Evolutionary conservation across 768 basidiomycete species (phyloP).

Genomic region (Lactarius psammicola): DNA sequence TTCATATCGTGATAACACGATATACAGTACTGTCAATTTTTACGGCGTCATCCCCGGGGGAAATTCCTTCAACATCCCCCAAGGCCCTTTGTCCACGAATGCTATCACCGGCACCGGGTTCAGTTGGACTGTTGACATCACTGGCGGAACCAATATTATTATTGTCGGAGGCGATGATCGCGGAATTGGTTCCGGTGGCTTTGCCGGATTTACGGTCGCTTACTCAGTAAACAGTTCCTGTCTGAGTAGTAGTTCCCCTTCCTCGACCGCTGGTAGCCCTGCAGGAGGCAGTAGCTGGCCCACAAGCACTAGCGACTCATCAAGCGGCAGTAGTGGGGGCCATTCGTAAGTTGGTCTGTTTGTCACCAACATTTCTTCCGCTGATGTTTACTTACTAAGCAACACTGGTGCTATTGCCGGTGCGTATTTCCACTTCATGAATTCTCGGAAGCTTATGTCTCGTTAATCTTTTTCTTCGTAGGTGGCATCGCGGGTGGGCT

Average conservation of each 20-base stretch:
- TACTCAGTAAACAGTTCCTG: constrained; percentile 54
- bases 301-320: constrained; percentile 47
- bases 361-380: neutral
- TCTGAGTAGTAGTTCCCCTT: constrained; percentile 59
- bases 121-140: constrained; percentile 61
- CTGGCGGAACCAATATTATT: constrained; percentile 62
- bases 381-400: constrained; percentile 1
- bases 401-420: constrained; percentile 24
- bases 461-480: constrained; percentile 39
- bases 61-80: constrained; percentile 64
- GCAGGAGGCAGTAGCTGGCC: constrained; percentile 74
- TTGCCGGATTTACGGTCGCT: constrained; percentile 53
- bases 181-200: constrained; percentile 71
- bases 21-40: constrained; percentile 54
- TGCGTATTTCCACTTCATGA: neutral
- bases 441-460: neutral
- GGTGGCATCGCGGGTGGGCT: constrained; percentile 61
- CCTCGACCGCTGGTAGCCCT: constrained; percentile 72
- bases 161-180: constrained; percentile 65
- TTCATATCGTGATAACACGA: neutral
- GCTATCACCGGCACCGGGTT: constrained; percentile 58
- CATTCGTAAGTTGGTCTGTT: constrained; percentile 13
- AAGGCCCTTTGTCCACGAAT: constrained; percentile 45
- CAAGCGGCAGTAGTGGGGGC: constrained; percentile 31
- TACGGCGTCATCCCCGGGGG: constrained; percentile 78